Evolutionary conservation across 148 eudicot genomes (phyloP).

Genomic region (Suaeda aralocaspica): DNA sequence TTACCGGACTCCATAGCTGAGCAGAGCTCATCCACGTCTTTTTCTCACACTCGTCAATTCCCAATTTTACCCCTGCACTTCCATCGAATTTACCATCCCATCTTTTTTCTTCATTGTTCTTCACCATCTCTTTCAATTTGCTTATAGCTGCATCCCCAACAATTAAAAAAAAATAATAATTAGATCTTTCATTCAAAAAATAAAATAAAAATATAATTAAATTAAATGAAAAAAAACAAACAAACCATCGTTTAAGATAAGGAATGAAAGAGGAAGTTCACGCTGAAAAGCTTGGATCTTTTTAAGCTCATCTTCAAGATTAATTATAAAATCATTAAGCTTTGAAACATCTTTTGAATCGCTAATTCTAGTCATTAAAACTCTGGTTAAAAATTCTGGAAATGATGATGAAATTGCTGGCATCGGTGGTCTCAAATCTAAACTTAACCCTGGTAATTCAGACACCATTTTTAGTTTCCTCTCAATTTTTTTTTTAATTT

Average conservation of each 20-base stretch:
- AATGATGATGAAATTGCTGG: conserved; percentile 20
- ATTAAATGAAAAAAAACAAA: neutral
- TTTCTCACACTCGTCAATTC: conserved; percentile 35
- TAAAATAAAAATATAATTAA: neutral
- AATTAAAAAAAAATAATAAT: neutral
- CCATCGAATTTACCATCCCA: conserved; percentile 21
- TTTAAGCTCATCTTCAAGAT: conserved; percentile 42
- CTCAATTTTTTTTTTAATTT: too few relatives aligned
- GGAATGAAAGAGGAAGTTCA: conserved; percentile 57
- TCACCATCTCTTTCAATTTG: conserved; percentile 39
- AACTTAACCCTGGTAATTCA: conserved; percentile 27
- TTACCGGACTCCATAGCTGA: conserved; percentile 58
- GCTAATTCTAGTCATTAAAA: conserved; percentile 20
- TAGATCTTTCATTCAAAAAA: too few relatives aligned
- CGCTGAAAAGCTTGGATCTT: conserved; percentile 59
- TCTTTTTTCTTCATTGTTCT: conserved; percentile 15
- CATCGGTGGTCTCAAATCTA: conserved; percentile 34
- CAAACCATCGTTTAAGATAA: conserved; percentile 56
- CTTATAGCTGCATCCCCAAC: conserved; percentile 34
- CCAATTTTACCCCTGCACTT: conserved; percentile 32
- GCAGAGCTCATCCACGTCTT: conserved; percentile 62
- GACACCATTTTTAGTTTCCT: conserved; percentile 30
- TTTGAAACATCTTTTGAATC: conserved; percentile 24
- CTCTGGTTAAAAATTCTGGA: conserved; percentile 24
- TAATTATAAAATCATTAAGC: conserved; percentile 31